These are phyloP conservation scores for Bretschneidera sinensis DNA, from an alignment of 345 rosid genomes.

Conservation along the genomic window DNA sequence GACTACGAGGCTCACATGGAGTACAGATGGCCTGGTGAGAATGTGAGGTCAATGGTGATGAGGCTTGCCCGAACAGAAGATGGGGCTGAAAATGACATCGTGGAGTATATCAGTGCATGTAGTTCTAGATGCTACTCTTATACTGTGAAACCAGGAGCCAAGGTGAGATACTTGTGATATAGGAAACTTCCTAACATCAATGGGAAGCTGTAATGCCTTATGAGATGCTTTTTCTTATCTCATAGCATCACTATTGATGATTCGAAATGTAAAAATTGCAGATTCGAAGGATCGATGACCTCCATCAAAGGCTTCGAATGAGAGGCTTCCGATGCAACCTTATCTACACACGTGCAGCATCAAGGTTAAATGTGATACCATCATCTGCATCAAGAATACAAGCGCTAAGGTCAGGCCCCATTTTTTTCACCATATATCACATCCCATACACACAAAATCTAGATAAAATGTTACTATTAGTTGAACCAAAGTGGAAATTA, in stretches of 20 bases:
- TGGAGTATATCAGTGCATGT: constrained; percentile 39
- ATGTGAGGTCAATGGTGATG: constrained; percentile 41
- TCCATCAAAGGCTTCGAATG: constrained; percentile 77
- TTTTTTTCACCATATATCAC: neutral
- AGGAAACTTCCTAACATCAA: too few species aligned
- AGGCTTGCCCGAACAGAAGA: constrained; percentile 54
- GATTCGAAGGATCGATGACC: constrained; percentile 58
- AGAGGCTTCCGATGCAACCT: constrained; percentile 77
- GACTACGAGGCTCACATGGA: constrained; percentile 72
- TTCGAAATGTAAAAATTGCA: constrained; percentile 27
- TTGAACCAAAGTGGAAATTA: neutral
- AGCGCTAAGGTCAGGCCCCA: constrained; percentile 60
- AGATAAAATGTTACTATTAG: neutral
- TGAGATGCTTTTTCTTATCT: constrained; percentile 1
- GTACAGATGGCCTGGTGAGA: constrained; percentile 92
- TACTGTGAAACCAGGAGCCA: constrained; percentile 58
- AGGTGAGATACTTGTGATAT: constrained; percentile 33
- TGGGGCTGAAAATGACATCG: constrained; percentile 43
- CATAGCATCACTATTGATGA: constrained; percentile 13
- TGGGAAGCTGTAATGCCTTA: neutral
- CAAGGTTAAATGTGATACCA: constrained; percentile 71
- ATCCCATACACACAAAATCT: neutral
- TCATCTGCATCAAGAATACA: constrained; percentile 77
- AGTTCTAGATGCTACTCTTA: constrained; percentile 62
- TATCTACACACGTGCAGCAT: constrained; percentile 54